Percentiles rank a stretch among this genome's conserved stretches.
Evolutionary conservation across 208 protist species (phyloP).

Genomic region (Acanthamoeba healyi): DNA sequence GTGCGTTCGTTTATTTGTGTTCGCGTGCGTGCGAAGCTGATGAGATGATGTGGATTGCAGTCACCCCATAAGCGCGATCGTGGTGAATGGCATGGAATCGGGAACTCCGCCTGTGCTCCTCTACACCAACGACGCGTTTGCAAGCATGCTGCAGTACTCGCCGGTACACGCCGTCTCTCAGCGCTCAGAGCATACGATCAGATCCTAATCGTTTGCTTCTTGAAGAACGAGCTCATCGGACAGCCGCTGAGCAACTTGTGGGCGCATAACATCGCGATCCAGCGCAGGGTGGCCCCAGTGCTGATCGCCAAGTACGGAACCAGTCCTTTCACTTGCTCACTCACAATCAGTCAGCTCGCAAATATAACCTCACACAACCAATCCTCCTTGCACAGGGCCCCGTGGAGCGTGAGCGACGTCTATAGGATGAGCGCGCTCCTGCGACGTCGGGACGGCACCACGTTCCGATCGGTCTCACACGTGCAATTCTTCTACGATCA

Average conservation of each 20-base stretch:
- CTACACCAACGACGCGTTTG: conserved; percentile 17
- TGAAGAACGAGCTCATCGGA: not conserved
- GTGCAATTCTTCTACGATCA: conserved; percentile 52
- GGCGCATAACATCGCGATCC: not conserved
- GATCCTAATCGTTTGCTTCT: not conserved
- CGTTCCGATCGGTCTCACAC: not conserved
- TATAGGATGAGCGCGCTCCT: not conserved
- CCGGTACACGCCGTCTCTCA: not conserved
- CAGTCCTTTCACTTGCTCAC: not conserved
- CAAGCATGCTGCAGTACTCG: not conserved
- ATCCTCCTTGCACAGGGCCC: not conserved
- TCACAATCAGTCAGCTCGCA: not conserved
- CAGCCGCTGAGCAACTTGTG: not conserved
- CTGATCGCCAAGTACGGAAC: not conserved
- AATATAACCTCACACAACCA: not conserved
- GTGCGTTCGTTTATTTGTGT: not conserved
- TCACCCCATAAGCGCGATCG: not conserved
- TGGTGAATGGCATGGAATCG: not conserved
- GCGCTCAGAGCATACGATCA: not conserved
- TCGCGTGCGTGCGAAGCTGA: not conserved
- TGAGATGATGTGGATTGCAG: not conserved
- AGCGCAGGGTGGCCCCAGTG: not conserved
- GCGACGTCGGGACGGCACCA: conserved; percentile 3
- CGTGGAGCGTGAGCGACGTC: conserved; percentile 11
- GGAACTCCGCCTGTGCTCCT: not conserved